Base-by-base conservation (phyloP, 2,329 filamentous ascomycete genomes). In the Xylaria sp. region DNA sequence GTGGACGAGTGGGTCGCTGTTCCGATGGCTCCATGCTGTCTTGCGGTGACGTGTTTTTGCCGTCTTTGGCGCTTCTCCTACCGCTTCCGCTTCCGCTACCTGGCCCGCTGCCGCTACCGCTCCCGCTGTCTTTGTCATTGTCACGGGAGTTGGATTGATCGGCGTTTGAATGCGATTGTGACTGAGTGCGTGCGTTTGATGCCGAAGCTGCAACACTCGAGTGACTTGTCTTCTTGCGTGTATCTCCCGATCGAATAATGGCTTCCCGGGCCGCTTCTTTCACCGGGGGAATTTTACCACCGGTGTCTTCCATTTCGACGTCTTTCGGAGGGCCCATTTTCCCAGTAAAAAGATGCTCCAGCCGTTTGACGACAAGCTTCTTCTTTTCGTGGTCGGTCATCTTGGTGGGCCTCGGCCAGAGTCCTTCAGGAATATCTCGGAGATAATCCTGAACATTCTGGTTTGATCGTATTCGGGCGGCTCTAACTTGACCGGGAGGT, bases 311-410 rank as follows among this genome's bases (percentile, higher is more conserved):
- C 57, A 77, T 78, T 60, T 68, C 75, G 51, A 68, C 73, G 33
- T 79, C 78, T 10, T 33, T 25, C 3, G 67, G 78, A 4, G 81
- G 81, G 33, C 77, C 78, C 20, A 85, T 82, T 74, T 90, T 92
- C 2, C 93, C 93, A 0, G 92, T 93, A 68, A 96, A 96, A 1
- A 96, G 84, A 69, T 94, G 91, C 74, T 96, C 93, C 5, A 96
- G 78, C 1, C 92, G 86, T 61, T 88, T 86, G 2, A 95, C 93
- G 0, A 95, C 90, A 22, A 94, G 75, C 75, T 90, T 93, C 61
- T 92, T 93, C 80, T 88, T 93, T 5, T 91, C 86, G 70, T 87
- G 89, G 15, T 95, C 92, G 0, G 89, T 89, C 86, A 94, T 87
- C 0, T 81, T 77, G 27, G 84, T 81, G 49, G 86, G 83, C 11